Evolutionary conservation across 2,329 filamentous ascomycete genomes (phyloP).

Genomic region (Madurella mycetomatis): DNA sequence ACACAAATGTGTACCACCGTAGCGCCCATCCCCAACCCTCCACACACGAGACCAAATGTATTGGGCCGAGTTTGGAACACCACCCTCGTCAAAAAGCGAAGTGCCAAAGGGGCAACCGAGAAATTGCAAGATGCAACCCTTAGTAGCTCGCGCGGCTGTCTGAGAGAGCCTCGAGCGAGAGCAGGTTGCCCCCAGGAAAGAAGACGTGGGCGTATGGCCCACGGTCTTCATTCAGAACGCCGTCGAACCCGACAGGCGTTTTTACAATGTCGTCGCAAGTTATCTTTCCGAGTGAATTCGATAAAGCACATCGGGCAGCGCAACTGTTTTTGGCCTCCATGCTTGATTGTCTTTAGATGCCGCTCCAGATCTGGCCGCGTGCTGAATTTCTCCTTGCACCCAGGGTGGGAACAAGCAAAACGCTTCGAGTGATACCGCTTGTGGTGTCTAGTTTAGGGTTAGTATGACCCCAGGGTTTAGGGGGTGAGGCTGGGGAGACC

Average conservation of each 20-base stretch:
- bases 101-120: background rate
- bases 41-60: background rate
- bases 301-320: background rate
- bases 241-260: background rate
- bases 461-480: background rate
- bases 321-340: background rate
- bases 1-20: background rate
- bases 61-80: background rate
- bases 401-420: background rate
- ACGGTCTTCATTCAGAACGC: no score
- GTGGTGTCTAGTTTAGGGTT: background rate
- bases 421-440: background rate
- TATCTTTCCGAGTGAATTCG: background rate
- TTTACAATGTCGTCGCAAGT: background rate
- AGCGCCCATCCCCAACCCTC: background rate
- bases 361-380: background rate
- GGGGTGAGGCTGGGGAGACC: background rate
- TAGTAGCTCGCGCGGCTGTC: background rate
- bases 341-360: background rate
- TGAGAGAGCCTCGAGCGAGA: background rate
- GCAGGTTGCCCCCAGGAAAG: background rate
- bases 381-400: background rate
- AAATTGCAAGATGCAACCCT: background rate
- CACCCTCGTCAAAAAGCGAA: background rate
- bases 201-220: no score